These are phyloP conservation scores for Solanum aculeatissimum DNA, from an alignment of 305 asterid species.

Conservation along the genomic window DNA sequence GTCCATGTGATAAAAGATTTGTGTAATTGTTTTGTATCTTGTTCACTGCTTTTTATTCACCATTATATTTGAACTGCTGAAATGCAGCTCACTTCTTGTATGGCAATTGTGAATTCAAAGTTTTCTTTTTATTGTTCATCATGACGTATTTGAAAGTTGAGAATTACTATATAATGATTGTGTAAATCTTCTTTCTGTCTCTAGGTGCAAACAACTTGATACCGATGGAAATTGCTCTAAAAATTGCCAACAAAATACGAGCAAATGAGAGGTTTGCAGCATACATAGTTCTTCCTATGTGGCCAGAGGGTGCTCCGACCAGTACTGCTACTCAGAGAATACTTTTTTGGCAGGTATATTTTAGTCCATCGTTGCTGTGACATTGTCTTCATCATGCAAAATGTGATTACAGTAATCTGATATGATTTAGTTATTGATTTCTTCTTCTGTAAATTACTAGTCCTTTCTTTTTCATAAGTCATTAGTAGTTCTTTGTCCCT, in stretches of 20 bases:
- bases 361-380: not conserved
- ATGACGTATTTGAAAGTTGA: not conserved
- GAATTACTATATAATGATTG: not conserved
- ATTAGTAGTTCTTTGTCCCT: not conserved
- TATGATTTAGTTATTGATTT: not conserved
- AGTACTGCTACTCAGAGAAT: slow-evolving; percentile 74
- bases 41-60: not conserved
- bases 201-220: slow-evolving; percentile 94
- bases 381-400: not conserved
- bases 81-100: not conserved
- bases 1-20: not conserved
- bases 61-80: not conserved
- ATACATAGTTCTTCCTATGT: slow-evolving; percentile 82
- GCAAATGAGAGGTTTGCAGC: slow-evolving; percentile 76
- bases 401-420: not conserved
- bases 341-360: slow-evolving; percentile 83
- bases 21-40: not conserved
- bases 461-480: not conserved
- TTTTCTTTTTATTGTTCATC: not conserved
- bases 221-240: slow-evolving; percentile 95
- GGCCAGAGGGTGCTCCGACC: slow-evolving; percentile 97
- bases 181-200: not conserved
- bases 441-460: not conserved
- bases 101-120: not conserved
- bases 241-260: slow-evolving; percentile 69